Base-by-base conservation (phyloP, 345 rosid species). In the Sapria himalayana region DNA sequence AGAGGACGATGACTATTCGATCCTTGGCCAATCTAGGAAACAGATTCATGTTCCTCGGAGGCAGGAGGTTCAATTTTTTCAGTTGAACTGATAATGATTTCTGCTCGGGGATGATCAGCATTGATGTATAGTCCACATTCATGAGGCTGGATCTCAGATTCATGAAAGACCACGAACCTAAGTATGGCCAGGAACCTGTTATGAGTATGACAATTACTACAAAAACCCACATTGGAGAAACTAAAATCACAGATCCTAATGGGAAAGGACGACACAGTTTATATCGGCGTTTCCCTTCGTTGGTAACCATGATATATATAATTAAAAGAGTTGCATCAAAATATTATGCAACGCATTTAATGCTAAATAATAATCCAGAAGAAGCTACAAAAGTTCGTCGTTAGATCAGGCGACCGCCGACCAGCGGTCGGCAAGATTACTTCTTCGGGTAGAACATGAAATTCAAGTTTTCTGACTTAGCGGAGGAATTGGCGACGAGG, bases 1-100 rank as follows among this genome's bases (percentile, higher is more conserved):
- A 89, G 14, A 89, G 61, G 49, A 89, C 95, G 25, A 89, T 71
- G 43, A 63, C 59, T 54, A 89, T 65, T 50, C 49, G 81, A 59
- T 73, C 71, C 49, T 74, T 66, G 0, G 78, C 76, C 59, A 89
- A 52, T 32, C 46, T 44, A 1, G 99, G 95, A 49, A 50, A 79
- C 16, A 73, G 54, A 64, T 84, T 77, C 25, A 37, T 16, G 46
- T 89, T 84, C 49, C 76, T 79, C 0, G 95, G 93, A 3, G 79
- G 79, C 36, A 64, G 55, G 40, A 9, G 56, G 59, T 84, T 89
- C 51, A 46, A 55, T 65, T 43, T 65, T 33, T 74, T 77, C 65
- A 89, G 58, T 48, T 25, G 59, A 48, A 67, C 35, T 1, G 93
- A 84, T 47, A 84, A 50, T 22, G 45, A 33, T 50, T 58, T 76